Conservation (phyloP, 768 basidiomycete species). For the Strobilomyces dryophilus region DNA sequence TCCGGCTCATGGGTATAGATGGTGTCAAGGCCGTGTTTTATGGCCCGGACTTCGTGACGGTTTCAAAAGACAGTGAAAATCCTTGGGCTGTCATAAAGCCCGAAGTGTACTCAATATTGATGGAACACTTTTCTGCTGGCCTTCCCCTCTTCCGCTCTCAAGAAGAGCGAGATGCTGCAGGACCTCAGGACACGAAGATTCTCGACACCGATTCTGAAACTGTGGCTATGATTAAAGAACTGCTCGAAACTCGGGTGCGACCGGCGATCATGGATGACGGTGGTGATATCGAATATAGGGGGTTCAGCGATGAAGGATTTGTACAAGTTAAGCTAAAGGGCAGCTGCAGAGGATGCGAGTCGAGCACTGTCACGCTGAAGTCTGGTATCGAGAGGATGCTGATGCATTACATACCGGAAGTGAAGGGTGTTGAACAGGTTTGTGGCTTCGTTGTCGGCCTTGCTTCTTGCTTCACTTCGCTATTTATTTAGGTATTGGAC, state of each 20-base stretch:
- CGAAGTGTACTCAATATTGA: slow-evolving; percentile 91
- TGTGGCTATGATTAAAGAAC: slow-evolving; percentile 98
- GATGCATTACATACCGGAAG: slow-evolving; percentile 98
- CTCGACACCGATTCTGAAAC: slow-evolving; percentile 94
- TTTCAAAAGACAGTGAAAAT: slow-evolving; percentile 84
- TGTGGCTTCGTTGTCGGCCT: neutral
- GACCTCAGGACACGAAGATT: slow-evolving; percentile 91
- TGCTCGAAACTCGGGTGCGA: slow-evolving; percentile 90
- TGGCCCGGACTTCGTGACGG: slow-evolving; percentile 97
- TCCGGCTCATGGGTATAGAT: slow-evolving; percentile 90
- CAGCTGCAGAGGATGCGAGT: slow-evolving; percentile 93
- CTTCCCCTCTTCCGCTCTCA: slow-evolving; percentile 81
- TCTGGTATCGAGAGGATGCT: slow-evolving; percentile 97
- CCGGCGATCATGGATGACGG: slow-evolving; percentile 99
- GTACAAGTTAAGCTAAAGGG: slow-evolving; percentile 94
- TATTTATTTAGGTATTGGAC: slow-evolving; percentile 64
- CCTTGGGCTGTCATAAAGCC: slow-evolving; percentile 92
- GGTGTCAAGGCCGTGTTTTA: slow-evolving; percentile 89
- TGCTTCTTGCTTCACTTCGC: slow-evolving; percentile 4
- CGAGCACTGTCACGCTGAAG: slow-evolving; percentile 93
- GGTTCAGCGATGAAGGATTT: slow-evolving; percentile 78
- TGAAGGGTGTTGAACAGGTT: slow-evolving; percentile 87
- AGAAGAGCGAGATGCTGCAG: slow-evolving; percentile 74
- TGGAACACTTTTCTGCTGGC: slow-evolving; percentile 97
- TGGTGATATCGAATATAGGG: slow-evolving; percentile 94